Evolutionary conservation across 306 rosid species (phyloP).

Genomic region (Quercus parvula): DNA sequence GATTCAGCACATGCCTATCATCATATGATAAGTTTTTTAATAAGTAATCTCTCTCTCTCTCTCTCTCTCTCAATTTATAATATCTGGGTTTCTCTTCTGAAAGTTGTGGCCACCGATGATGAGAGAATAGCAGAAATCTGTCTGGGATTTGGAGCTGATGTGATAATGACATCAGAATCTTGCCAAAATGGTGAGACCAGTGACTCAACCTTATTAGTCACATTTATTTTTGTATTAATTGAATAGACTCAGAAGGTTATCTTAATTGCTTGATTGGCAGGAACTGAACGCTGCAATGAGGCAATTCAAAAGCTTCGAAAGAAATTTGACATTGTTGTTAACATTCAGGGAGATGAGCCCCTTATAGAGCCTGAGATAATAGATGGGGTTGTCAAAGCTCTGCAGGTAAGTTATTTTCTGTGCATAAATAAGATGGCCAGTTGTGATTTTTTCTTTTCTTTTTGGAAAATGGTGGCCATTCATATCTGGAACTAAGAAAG

Average conservation of each 20-base stretch:
- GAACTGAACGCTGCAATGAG: conserved; percentile 91
- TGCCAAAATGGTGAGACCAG: conserved; percentile 64
- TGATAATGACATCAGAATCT: conserved; percentile 88
- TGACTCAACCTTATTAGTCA: neutral
- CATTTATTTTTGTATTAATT: neutral
- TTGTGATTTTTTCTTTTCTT: no score
- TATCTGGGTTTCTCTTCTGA: conserved; percentile 15
- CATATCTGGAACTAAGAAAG: neutral
- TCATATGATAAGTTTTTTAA: neutral
- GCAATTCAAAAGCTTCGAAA: conserved; percentile 73
- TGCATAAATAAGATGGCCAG: neutral
- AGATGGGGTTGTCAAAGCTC: conserved; percentile 82
- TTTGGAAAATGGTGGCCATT: neutral
- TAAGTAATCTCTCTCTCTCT: neutral
- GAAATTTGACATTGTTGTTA: conserved; percentile 86
- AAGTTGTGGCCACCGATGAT: conserved; percentile 96
- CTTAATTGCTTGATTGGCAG: conserved; percentile 32
- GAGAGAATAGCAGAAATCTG: conserved; percentile 85
- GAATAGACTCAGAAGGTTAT: neutral
- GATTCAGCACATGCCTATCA: neutral
- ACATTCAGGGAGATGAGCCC: conserved; percentile 97
- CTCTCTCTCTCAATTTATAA: neutral
- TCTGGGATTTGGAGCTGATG: conserved; percentile 84
- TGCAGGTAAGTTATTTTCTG: conserved; percentile 52
- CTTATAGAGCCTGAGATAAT: conserved; percentile 90